These are phyloP conservation scores for Esteya vermicola DNA, from an alignment of 2,329 filamentous ascomycete species.

Conservation along the genomic window DNA sequence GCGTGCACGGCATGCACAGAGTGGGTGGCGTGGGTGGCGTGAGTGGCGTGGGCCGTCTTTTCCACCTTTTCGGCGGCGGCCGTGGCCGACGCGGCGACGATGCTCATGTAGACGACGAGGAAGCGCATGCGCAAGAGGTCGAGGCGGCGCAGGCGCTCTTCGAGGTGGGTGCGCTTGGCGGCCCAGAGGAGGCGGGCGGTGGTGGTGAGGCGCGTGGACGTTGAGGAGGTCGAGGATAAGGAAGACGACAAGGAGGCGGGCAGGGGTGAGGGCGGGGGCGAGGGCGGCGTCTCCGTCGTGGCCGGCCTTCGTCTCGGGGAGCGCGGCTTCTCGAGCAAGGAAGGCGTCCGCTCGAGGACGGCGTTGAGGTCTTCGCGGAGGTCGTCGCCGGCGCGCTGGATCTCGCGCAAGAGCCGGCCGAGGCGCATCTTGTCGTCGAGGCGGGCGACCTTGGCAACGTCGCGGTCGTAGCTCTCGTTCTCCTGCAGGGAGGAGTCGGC, in stretches of 20 bases:
- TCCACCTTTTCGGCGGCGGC: slow-evolving; percentile 22
- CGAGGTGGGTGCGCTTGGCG: slow-evolving; percentile 34
- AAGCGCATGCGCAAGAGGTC: slow-evolving; percentile 52
- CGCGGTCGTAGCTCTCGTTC: slow-evolving; percentile 49
- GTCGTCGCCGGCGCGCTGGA: slow-evolving; percentile 45
- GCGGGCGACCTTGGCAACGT: slow-evolving; percentile 40
- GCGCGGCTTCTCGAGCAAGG: too few species aligned
- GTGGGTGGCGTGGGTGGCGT: too few species aligned
- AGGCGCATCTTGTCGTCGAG: slow-evolving; percentile 50
- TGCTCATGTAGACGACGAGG: slow-evolving; percentile 48
- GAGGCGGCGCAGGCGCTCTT: slow-evolving; percentile 42
- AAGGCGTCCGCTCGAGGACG: slow-evolving; percentile 34
- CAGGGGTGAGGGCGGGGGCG: slow-evolving; percentile 20
- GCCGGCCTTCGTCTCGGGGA: too few species aligned
- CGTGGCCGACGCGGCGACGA: slow-evolving; percentile 28
- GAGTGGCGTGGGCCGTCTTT: too few species aligned
- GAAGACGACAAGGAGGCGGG: neutral
- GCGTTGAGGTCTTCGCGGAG: slow-evolving; percentile 44
- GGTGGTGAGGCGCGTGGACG: slow-evolving; percentile 23
- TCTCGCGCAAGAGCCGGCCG: slow-evolving; percentile 42
- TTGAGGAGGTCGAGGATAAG: neutral
- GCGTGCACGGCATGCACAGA: too few species aligned
- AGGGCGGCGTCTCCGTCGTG: slow-evolving; percentile 44
- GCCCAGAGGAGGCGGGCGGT: slow-evolving; percentile 44
- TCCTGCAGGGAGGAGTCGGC: slow-evolving; percentile 49